Evolutionary conservation across 2,329 filamentous ascomycete species (phyloP).

Genomic region (Leptoxyphium fumago): DNA sequence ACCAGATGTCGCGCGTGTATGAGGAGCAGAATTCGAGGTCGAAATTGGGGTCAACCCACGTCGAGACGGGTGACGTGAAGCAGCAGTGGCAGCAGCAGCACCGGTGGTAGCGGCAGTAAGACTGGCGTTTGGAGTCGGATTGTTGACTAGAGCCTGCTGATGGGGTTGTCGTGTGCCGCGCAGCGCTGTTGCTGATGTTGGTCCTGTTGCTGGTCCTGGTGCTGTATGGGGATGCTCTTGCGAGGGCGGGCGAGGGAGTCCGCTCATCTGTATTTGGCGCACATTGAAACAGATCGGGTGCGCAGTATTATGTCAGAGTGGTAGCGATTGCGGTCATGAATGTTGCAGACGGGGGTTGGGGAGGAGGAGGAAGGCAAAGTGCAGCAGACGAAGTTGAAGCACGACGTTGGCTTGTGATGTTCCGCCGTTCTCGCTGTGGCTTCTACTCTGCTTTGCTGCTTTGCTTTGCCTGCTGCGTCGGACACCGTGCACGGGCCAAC

Average conservation of each 20-base stretch:
- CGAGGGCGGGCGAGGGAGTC: constrained; percentile 34
- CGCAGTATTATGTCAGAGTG: neutral
- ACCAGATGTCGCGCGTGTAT: constrained; percentile 29
- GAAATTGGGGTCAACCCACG: constrained; percentile 44
- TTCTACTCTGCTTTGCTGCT: no score
- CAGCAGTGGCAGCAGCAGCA: neutral
- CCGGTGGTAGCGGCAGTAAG: constrained; percentile 24
- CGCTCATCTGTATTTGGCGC: constrained; percentile 35
- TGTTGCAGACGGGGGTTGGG: no score
- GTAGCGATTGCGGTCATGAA: no score
- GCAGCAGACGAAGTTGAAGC: no score
- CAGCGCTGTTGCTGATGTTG: constrained; percentile 10
- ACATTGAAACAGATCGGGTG: constrained; percentile 12
- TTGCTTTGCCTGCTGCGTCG: no score
- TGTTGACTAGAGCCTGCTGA: no score
- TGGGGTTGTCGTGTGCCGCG: constrained; percentile 19
- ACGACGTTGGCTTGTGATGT: no score
- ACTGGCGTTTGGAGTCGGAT: constrained; percentile 33
- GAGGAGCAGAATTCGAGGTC: constrained; percentile 24
- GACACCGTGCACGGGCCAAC: no score
- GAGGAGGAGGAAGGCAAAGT: no score
- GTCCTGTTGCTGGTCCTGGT: constrained; percentile 4
- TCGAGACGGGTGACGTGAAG: constrained; percentile 37
- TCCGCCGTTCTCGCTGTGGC: no score
- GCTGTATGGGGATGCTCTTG: constrained; percentile 8